Evolutionary conservation across 169 alveolate genomes (phyloP), one percentile per base, ranked within the genome.

Genomic region (Plasmodium gonderi): DNA sequence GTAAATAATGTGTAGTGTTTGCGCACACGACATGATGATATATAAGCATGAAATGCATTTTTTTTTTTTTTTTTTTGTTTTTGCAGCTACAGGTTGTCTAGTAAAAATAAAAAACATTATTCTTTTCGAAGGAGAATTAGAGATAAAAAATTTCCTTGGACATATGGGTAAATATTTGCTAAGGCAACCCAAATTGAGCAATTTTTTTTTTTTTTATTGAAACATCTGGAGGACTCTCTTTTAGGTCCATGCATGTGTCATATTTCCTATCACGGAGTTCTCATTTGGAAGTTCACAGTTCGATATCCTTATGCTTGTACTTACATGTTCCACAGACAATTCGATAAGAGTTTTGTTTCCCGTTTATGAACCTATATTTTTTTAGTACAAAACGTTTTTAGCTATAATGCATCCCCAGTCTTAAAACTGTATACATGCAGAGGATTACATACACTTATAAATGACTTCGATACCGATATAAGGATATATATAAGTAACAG

Each of bases 1-100:
- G 38, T 29, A 60, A 60, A 36, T 20, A n/a, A 60, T 20, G 72
- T 60, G 38, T 14, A 60, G n/a, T n/a, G n/a, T n/a, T n/a, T n/a
- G n/a, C n/a, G n/a, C n/a, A n/a, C n/a, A n/a, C n/a, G n/a, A n/a
- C n/a, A n/a, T n/a, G n/a, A n/a, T n/a, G n/a, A n/a, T n/a, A n/a
- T n/a, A n/a, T n/a, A n/a, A n/a, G n/a, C n/a, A n/a, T n/a, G n/a
- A 68, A 5, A 68, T 1, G 7, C 45, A 74, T 11, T 38, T 3
- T 17, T 36, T 38, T 49, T 64, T 42, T n/a, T 42, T 44, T 49
- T 23, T 80, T 49, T 79, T 23, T 77, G 3, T 67, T 75, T 65
- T 31, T 29, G n/a, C 45, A 85, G 92, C 92, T 14, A 85, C 92
- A n/a, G 87, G 92, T 65, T 85, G 80, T 31, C 29, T 85, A 85